Base-by-base conservation (phyloP, 345 rosid species). In the Litchi chinensis region DNA sequence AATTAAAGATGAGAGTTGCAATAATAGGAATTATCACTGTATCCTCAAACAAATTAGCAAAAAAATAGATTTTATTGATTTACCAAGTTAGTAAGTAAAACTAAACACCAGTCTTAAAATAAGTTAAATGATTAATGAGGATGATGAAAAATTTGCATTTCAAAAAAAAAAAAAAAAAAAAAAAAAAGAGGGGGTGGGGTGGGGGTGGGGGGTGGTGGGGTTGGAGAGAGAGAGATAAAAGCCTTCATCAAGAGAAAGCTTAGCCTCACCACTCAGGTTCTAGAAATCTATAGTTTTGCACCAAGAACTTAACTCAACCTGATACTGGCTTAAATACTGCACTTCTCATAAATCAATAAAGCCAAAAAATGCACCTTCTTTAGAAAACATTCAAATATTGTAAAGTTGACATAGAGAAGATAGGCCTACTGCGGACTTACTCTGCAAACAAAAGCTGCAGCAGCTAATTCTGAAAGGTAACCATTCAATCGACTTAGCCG, bases 401-500 rank as follows among this genome's bases (percentile, higher is more conserved):
- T 39, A 60, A 19, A 41, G 2, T 40, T n/a, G 44, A 15, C 28
- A 76, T 2, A 44, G 41, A 44, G 19, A 68, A 66, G 44, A 73
- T 8, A 11, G 39, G 22, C 12, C 19, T 18, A 68, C 43, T 60
- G 59, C 19, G 16, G 66, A 87, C 91, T 88, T 81, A 95, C 99
- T 76, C 92, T 88, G 87, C 98, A 95, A 77, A 95, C 99, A 74
- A 92, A 95, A 28, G 98, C 97, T 62, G 99, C 99, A 60, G 96
- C 99, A 67, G 97, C 98, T 76, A 95, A 84, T 83, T 95, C 99
- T 65, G 98, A 90, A 76, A 93, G 93, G 77, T 92, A 93, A 39
- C 95, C 98, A 73, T 89, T 87, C 77, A 66, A 78, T 76, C 96
- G 90, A 82, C 96, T 93, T 76, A 83, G 93, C 65, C 91, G 88